These are phyloP conservation scores for Pseudotulostoma volvatum DNA, from an alignment of 495 filamentous ascomycete species.

Conservation along the genomic window DNA sequence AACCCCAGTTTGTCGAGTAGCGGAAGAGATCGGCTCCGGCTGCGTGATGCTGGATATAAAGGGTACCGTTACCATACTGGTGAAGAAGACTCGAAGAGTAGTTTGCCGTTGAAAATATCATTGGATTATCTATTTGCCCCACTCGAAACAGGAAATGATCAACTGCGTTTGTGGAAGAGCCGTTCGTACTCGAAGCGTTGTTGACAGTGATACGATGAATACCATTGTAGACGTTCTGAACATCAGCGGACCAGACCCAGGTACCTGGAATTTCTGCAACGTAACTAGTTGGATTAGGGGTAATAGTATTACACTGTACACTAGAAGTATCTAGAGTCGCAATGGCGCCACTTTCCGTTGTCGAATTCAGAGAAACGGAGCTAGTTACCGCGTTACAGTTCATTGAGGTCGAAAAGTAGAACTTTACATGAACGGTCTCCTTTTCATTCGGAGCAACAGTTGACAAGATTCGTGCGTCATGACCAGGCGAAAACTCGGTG, in stretches of 20 bases:
- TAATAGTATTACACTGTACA: constrained; percentile 26
- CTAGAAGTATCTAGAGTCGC: constrained; percentile 25
- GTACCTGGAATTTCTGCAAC: constrained; percentile 35
- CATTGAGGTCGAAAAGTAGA: constrained; percentile 50
- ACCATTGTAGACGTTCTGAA: constrained; percentile 46
- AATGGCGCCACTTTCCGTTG: constrained; percentile 24
- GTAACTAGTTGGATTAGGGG: constrained; percentile 11
- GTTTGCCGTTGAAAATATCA: constrained; percentile 39
- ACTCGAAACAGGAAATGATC: constrained; percentile 38
- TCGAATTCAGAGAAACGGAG: constrained; percentile 37
- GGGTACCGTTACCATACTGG: constrained; percentile 14
- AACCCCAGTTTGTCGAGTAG: constrained; percentile 47
- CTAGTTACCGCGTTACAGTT: constrained; percentile 39
- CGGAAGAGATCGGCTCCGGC: constrained; percentile 48
- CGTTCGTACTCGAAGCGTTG: constrained; percentile 30
- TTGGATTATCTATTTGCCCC: constrained; percentile 31
- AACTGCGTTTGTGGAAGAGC: constrained; percentile 30
- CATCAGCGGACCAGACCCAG: constrained; percentile 38
- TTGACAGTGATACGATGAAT: constrained; percentile 45
- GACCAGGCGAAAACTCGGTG: constrained; percentile 46
- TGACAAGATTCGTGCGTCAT: constrained; percentile 42
- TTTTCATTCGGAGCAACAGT: constrained; percentile 24
- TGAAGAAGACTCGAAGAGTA: constrained; percentile 38
- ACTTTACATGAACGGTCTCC: constrained; percentile 31
- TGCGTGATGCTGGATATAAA: constrained; percentile 42